A percentile compares a stretch with the other conserved stretches of the same genome.
Evolutionary conservation across 2,329 filamentous ascomycete species (phyloP).

Genomic region (Cercospora sesami): DNA sequence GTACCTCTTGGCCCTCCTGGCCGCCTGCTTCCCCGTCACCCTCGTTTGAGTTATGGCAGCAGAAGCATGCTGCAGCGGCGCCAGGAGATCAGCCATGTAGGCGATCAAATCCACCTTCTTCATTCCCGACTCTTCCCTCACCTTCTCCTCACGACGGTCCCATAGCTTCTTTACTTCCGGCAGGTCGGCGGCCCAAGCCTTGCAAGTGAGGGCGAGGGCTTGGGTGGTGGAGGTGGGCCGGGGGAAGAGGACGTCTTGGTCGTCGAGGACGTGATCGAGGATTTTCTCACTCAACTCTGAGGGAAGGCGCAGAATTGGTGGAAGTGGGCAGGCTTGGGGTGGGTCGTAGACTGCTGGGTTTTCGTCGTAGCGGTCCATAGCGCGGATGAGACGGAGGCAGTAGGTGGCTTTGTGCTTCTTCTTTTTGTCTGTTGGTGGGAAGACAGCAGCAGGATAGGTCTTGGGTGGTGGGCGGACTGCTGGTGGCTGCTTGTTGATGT

Average conservation of each 20-base stretch:
- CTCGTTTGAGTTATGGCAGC: not conserved
- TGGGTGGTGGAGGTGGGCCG: conserved; percentile 11
- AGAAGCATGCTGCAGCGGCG: not conserved
- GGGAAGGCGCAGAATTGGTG: conserved; percentile 18
- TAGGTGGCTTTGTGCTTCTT: conserved; percentile 13
- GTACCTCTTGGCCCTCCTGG: not conserved
- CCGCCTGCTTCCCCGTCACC: not conserved
- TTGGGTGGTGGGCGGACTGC: not conserved
- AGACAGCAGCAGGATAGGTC: conserved; percentile 2
- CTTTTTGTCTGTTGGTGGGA: conserved; percentile 8
- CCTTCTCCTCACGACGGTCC: conserved; percentile 4
- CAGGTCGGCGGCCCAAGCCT: conserved; percentile 15
- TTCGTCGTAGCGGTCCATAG: conserved; percentile 16
- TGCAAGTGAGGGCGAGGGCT: conserved; percentile 17
- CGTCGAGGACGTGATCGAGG: conserved; percentile 17
- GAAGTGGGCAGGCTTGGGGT: not conserved
- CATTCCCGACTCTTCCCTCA: conserved; percentile 1
- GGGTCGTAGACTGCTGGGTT: conserved; percentile 11
- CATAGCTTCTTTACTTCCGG: conserved; percentile 15
- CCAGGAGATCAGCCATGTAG: not conserved
- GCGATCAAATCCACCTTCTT: not conserved
- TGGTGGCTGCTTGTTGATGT: conserved; percentile 2
- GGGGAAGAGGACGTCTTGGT: conserved; percentile 17
- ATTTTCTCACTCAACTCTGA: conserved; percentile 22
- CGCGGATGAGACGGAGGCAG: conserved; percentile 17